Conservation (phyloP, 2,329 filamentous ascomycete genomes). For the Coniella vitis region DNA sequence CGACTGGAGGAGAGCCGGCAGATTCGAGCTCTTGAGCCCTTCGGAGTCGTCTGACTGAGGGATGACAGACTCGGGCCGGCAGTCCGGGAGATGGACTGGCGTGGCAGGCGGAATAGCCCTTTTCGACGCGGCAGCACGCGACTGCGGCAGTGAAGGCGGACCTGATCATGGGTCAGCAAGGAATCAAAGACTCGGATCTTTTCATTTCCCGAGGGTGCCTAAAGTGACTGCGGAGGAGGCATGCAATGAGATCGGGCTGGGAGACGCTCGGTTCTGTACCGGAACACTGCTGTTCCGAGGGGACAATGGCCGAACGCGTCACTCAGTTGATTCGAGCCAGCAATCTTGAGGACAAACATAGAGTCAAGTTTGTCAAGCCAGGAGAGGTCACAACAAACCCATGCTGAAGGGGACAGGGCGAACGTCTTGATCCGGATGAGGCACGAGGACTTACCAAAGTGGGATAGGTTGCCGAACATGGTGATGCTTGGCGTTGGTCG, state of each 20-base stretch:
- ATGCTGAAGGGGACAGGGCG: background rate
- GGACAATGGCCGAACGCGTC: too few relatives aligned
- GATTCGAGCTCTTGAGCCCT: slow-evolving; percentile 7
- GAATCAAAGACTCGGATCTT: too few relatives aligned
- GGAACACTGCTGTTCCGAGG: too few relatives aligned
- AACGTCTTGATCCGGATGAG: background rate
- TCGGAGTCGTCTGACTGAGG: slow-evolving; percentile 5
- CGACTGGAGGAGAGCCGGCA: slow-evolving; percentile 42
- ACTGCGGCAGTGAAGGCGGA: slow-evolving; percentile 9
- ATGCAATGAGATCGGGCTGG: too few relatives aligned
- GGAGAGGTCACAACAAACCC: too few relatives aligned
- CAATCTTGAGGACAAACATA: too few relatives aligned
- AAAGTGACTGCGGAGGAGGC: background rate
- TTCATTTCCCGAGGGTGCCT: background rate
- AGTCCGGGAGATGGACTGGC: slow-evolving; percentile 44
- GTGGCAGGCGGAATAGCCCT: slow-evolving; percentile 52
- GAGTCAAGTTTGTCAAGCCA: too few relatives aligned
- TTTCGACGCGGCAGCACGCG: slow-evolving; percentile 30
- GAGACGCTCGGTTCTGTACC: too few relatives aligned
- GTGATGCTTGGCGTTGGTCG: slow-evolving; percentile 7
- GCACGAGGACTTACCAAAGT: slow-evolving; percentile 30
- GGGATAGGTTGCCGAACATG: slow-evolving; percentile 39
- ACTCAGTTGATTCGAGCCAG: too few relatives aligned
- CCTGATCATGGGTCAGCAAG: slow-evolving; percentile 10
- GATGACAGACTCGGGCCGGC: slow-evolving; percentile 25